Conservation (phyloP, 208 protist species). For the Leishmania amazonensis region DNA sequence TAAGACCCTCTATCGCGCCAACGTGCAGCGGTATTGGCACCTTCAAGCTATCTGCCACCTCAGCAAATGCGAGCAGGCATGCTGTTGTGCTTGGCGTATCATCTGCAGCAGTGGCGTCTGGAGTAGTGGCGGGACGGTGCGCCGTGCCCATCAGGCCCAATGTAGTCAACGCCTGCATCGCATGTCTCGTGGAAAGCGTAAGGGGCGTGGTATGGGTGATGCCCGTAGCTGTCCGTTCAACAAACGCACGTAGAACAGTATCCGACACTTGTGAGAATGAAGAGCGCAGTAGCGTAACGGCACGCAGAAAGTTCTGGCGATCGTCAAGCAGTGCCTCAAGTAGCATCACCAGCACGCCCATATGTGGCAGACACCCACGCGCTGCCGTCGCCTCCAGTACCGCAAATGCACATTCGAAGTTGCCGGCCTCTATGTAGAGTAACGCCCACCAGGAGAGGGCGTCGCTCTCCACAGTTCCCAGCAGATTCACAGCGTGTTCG, state of each 20-base stretch:
- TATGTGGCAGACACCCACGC: constrained; percentile 48
- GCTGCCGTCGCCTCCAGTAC: constrained; percentile 23
- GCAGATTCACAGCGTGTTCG: constrained; percentile 8
- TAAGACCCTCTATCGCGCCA: constrained; percentile 22
- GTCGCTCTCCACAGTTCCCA: constrained; percentile 18
- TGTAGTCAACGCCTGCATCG: constrained; percentile 30
- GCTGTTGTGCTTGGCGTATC: background rate
- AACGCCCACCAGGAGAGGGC: constrained; percentile 37
- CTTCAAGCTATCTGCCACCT: background rate
- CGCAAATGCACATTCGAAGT: constrained; percentile 25
- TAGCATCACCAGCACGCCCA: constrained; percentile 55
- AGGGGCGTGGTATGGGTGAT: background rate
- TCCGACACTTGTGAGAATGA: constrained; percentile 37
- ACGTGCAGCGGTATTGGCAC: constrained; percentile 21
- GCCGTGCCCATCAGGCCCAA: background rate
- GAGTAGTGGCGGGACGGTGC: background rate
- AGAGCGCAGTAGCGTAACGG: constrained; percentile 28
- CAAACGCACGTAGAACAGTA: constrained; percentile 64
- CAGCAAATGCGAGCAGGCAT: no score
- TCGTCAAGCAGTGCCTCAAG: constrained; percentile 37
- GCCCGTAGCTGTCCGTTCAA: constrained; percentile 38
- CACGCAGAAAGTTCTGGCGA: constrained; percentile 16
- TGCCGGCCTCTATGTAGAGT: constrained; percentile 21
- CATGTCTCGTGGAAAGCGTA: constrained; percentile 11
- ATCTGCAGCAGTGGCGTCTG: background rate